Evolutionary conservation across 305 asterid genomes (phyloP), one percentile per base, ranked within the genome.

Genomic region (Plantago coronopus): DNA sequence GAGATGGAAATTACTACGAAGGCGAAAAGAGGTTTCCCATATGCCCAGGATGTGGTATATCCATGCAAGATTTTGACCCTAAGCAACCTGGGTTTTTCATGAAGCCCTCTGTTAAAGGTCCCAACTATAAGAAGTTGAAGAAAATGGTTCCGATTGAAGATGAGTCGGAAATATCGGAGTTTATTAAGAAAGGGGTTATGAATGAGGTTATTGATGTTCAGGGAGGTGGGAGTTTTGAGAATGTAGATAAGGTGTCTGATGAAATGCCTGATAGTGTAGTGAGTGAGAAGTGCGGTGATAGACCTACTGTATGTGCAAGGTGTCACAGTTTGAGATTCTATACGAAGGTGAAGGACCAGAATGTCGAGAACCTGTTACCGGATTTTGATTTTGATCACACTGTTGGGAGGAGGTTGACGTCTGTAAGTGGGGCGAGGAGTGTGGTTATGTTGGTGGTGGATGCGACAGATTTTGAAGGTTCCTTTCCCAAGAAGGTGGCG

Each of bases 1-100:
- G 97, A 58, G 94, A 88, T 78, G 97, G 98, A 11, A 89, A 91
- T 69, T 91, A 77, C 75, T 91, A 86, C 31, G 95, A 86, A 61
- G 58, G 73, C 14, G 76, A 81, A 3, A 63, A 48, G 10, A 61
- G 57, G 59, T 65, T 70, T 67, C 72, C 69, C 63, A 60, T 91
- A 63, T 89, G 98, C 76, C 89, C 83, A 57, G 96, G 96, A 55
- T 91, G 96, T 62, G 96, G 95, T 27, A 85, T 86, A 43, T 78
- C 74, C 19, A 84, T 86, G 94, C 98, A 91, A 70, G 87, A 81
- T 64, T 38, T 68, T 66, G 96, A 89, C 72, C 67, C 81, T 45
- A 80, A 74, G 68, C 94, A 69, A 66, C 96, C 95, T 25, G 96
- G 97, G 62, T 78, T 63, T 68, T 83, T 71, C 67, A 60, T 67